Evolutionary conservation across 208 protist genomes (phyloP), one percentile per base, ranked within the genome.

Genomic region (Histomonas meleagridis): DNA sequence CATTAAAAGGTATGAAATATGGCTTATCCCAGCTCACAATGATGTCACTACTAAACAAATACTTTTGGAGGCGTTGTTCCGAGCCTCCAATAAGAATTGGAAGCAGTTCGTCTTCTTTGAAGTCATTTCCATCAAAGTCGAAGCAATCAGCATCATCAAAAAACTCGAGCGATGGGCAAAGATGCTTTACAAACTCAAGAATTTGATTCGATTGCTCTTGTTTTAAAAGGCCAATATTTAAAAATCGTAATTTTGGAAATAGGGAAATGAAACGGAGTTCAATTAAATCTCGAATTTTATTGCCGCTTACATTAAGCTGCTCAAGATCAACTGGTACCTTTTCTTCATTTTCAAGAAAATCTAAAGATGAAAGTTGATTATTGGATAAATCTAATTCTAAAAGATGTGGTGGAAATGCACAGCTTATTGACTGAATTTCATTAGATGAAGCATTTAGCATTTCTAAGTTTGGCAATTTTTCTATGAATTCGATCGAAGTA

Each of bases 1-100:
- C 65, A n/a, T n/a, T n/a, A 72, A 72, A 72, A 43, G 65, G 65
- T 43, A 72, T 32, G 40, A 72, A 72, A 43, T 72, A 32, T 43
- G 65, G 65, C n/a, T 72, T 32, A 72, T 72, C 65, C 65, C 65
- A 72, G n/a, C n/a, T n/a, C n/a, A n/a, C n/a, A n/a, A n/a, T n/a
- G n/a, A n/a, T n/a, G n/a, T n/a, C n/a, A n/a, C n/a, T n/a, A n/a
- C n/a, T n/a, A n/a, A 28, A 65, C 60, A 65, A n/a, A 28, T 32
- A 65, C 60, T 65, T 26, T 10, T 28, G 60, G 7, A 65, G 23
- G 16, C n/a, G 60, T 65, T 65, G 60, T n/a, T 65, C 60, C n/a
- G 60, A n/a, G 7, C 60, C 60, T 32, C n/a, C n/a, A 10, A 65
- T n/a, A n/a, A 65, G 7, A 65, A 65, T 65, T 5, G 3, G 21